phyloP scores from a whole-genome alignment of 148 eudicot species.

The Linanthus parryae region DNA sequence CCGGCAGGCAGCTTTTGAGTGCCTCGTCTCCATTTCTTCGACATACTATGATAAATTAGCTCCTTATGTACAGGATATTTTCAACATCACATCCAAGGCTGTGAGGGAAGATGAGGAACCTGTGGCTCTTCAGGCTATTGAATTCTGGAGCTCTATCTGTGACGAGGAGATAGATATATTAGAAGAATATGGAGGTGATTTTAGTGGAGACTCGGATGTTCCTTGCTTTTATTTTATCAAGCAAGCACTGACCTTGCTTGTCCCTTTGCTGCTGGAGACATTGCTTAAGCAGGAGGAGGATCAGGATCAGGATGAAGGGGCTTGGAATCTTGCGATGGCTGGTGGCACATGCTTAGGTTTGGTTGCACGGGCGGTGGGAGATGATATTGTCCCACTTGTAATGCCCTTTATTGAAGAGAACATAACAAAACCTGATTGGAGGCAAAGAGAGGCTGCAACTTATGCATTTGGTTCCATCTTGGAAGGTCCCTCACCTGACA shows the following conservation, averaged over 20 bases:
- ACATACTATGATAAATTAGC: constrained; percentile 58
- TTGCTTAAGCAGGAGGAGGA: constrained; percentile 68
- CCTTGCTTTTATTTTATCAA: constrained; percentile 46
- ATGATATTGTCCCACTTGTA: constrained; percentile 51
- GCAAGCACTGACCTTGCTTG: constrained; percentile 44
- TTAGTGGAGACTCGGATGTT: constrained; percentile 36
- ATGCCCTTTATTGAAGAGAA: constrained; percentile 66
- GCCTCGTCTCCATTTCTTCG: constrained; percentile 60
- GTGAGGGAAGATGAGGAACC: constrained; percentile 52
- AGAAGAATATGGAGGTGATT: constrained; percentile 28
- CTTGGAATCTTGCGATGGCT: constrained; percentile 75
- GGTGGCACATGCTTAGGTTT: constrained; percentile 70
- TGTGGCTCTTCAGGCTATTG: constrained; percentile 70
- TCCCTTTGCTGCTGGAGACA: constrained; percentile 56
- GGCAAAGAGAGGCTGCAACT: constrained; percentile 58
- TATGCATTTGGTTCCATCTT: constrained; percentile 67
- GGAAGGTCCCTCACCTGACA: constrained; percentile 54
- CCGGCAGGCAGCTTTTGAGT: constrained; percentile 60
- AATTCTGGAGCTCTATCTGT: constrained; percentile 76
- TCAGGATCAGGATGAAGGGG: constrained; percentile 56
- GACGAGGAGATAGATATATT: constrained; percentile 61
- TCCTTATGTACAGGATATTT: constrained; percentile 57
- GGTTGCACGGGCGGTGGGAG: constrained; percentile 63
- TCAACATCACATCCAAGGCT: constrained; percentile 50
- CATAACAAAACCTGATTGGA: constrained; percentile 48